Base-by-base conservation (phyloP, 208 protist species). In the Leishmania lainsoni region DNA sequence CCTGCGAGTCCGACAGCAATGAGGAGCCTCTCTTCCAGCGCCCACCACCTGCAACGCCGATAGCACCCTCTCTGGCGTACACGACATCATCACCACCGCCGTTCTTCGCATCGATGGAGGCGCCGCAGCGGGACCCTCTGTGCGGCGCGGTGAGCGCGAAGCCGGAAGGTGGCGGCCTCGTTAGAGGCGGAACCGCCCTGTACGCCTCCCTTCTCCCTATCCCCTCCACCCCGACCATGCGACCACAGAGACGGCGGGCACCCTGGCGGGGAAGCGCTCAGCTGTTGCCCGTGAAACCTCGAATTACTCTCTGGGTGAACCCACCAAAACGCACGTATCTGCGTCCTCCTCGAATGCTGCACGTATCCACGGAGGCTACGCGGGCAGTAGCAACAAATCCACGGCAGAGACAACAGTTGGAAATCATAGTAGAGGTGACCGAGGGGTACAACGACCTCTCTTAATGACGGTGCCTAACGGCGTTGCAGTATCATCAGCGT, bases 1-100 rank as follows among this genome's bases (percentile, higher is more conserved):
- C 61, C 48, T 76, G 71, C 68, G 81, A 80, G 72, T 81, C 81
- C 42, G 78, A 83, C 83, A 85, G 83, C 66, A 80, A 90, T 75
- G 83, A 83, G 26, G 65, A 86, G 58, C 73, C 69, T 63, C 66
- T 87, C 48, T 78, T 85, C 39, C 82, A 81, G 35, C 70, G 75
- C 6, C 77, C 78, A 0, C 56, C 71, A 14, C 63, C 76, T 32
- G 56, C 68, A 54, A 54, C 76, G 26, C 22, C 70, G 32, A 59
- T 10, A 9, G 68, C 42, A 45, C 68, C 69, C 69, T 22, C 22
- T 73, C 12, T 71, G 58, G 58, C 65, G 29, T 42, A 17, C 39
- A 45, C 39, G 22, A 17, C 56, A 26, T 61, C 56, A 26, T 12
- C 26, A 26, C 20, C 72, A 6, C 59, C 54, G 69, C 51, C 54